Conservation (phyloP, 176 grass and related monocot species). For the Musa beccarii region DNA sequence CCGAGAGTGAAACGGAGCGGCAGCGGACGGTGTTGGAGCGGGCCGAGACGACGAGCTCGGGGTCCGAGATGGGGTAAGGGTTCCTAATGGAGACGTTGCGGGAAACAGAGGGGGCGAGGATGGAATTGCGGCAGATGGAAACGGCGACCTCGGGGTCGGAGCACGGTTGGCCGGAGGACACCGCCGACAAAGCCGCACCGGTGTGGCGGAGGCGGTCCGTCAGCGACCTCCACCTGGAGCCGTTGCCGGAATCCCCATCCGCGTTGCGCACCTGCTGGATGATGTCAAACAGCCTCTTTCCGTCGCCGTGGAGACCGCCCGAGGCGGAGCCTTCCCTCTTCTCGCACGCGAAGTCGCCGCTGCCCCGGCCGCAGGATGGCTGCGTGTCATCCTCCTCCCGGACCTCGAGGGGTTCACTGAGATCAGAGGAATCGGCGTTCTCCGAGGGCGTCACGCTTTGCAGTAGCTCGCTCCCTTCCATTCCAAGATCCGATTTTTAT, state of each 20-base stretch:
- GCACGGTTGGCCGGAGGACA: neutral
- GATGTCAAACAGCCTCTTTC: slow-evolving; percentile 25
- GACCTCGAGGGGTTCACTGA: slow-evolving; percentile 34
- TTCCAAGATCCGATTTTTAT: slow-evolving; percentile 5
- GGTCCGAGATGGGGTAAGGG: slow-evolving; percentile 10
- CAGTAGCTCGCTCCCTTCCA: slow-evolving; percentile 24
- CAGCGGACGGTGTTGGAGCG: neutral
- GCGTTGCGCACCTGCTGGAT: slow-evolving; percentile 24
- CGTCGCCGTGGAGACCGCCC: neutral
- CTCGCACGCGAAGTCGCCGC: neutral
- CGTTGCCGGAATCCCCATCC: neutral
- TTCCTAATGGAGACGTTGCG: neutral
- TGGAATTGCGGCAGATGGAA: neutral
- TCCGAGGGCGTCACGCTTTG: neutral
- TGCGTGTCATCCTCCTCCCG: slow-evolving; percentile 20
- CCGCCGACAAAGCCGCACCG: slow-evolving; percentile 10
- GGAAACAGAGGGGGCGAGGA: neutral
- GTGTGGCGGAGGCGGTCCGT: slow-evolving; percentile 43
- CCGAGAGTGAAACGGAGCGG: neutral
- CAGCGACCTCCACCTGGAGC: slow-evolving; percentile 46
- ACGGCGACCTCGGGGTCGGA: slow-evolving; percentile 17
- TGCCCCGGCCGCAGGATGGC: neutral
- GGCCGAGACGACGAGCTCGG: neutral
- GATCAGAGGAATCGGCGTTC: slow-evolving; percentile 21
- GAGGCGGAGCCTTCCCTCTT: neutral